Evolutionary conservation across 306 rosid species (phyloP).

Genomic region (Crotalaria pallida): DNA sequence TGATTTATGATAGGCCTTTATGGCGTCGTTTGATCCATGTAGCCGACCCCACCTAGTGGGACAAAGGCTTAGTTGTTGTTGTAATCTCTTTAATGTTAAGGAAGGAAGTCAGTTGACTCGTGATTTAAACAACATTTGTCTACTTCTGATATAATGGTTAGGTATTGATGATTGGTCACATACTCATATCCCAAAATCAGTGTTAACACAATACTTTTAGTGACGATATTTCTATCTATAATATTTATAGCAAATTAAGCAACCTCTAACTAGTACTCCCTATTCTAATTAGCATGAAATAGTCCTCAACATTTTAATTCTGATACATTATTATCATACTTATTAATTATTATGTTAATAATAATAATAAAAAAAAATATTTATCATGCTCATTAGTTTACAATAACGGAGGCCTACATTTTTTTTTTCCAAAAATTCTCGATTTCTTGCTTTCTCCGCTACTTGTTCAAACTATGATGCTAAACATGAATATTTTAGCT

Average conservation of each 20-base stretch:
- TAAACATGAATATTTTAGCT: neutral
- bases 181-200: neutral
- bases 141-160: neutral
- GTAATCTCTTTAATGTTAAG: neutral
- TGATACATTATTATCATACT: neutral
- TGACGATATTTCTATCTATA: neutral
- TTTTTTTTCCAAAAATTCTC: neutral
- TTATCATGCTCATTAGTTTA: neutral
- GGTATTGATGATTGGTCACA: neutral
- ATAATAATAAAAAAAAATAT: too few species aligned
- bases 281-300: neutral
- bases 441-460: neutral
- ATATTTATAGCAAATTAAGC: neutral
- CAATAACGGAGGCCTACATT: neutral
- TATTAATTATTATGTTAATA: too few species aligned
- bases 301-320: neutral
- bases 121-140: neutral
- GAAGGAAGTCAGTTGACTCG: neutral
- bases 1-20: too few species aligned
- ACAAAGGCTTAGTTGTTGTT: too few species aligned
- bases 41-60: too few species aligned
- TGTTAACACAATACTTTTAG: neutral
- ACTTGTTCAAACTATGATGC: neutral
- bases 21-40: too few species aligned
- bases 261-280: neutral